Evolutionary conservation across 192 early-diverging fungal species (phyloP).

Genomic region (Linnemannia elongata): DNA sequence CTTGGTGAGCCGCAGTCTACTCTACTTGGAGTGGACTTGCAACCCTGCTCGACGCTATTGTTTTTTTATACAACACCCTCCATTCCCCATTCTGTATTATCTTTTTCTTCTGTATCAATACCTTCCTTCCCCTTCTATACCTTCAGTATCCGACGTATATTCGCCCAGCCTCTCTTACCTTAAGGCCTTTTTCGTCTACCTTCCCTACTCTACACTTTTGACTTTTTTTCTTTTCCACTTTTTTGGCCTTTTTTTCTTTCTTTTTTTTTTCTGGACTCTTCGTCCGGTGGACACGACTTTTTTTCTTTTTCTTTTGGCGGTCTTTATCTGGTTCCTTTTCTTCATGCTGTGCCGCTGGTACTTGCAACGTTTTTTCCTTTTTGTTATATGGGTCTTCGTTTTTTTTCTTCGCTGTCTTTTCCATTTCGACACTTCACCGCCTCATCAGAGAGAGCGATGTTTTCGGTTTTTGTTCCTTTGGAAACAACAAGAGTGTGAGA

Average conservation of each 20-base stretch:
- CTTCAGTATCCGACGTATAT: not conserved
- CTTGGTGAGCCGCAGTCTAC: not conserved
- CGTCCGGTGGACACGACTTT: not conserved
- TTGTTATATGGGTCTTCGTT: not conserved
- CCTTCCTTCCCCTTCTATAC: constrained; percentile 14
- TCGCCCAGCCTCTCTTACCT: constrained; percentile 9
- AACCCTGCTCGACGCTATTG: not conserved
- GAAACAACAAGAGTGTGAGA: constrained; percentile 12
- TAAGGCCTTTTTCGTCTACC: not conserved
- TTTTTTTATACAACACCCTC: constrained; percentile 21
- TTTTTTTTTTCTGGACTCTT: not conserved
- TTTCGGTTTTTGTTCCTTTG: not conserved
- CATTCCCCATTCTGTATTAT: not conserved
- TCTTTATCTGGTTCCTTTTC: constrained; percentile 1
- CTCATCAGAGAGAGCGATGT: constrained; percentile 13
- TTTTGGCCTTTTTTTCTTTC: constrained; percentile 18
- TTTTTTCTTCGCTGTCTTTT: not conserved
- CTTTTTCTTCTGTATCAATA: constrained; percentile 26
- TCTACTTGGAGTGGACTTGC: not conserved
- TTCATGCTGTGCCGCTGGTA: constrained; percentile 29
- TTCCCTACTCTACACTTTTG: not conserved
- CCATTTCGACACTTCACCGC: not conserved
- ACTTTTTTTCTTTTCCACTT: constrained; percentile 18
- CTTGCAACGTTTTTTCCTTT: not conserved
- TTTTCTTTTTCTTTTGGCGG: constrained; percentile 17